Evolutionary conservation across 768 basidiomycete genomes (phyloP).

Genomic region (Trametes maxima): DNA sequence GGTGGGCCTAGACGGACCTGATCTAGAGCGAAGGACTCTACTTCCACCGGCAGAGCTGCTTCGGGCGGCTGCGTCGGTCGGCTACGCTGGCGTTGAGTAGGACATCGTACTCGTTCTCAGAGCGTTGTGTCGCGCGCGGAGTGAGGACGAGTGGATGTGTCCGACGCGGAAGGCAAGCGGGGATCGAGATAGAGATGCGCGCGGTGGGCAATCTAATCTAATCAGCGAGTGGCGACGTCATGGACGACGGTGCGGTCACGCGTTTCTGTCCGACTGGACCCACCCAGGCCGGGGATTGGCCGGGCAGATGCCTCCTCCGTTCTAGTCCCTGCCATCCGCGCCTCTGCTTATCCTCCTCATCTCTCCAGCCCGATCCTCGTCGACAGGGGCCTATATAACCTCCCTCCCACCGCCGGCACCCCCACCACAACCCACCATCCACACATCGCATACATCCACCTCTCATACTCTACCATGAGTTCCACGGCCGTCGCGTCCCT

Average conservation of each 20-base stretch:
- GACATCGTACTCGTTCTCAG: not conserved
- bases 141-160: not conserved
- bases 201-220: constrained; percentile 14
- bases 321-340: constrained; percentile 1
- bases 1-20: not conserved
- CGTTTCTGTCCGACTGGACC: constrained; percentile 9
- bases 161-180: not conserved
- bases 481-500: constrained; percentile 35
- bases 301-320: constrained; percentile 2
- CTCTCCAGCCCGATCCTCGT: not conserved
- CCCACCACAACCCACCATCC: not conserved
- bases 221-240: constrained; percentile 5
- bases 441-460: constrained; percentile 3
- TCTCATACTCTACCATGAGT: constrained; percentile 4
- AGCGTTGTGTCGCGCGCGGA: not conserved
- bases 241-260: not conserved
- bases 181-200: not conserved
- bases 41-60: not conserved
- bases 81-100: not conserved
- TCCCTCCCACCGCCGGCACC: not conserved
- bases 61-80: not conserved
- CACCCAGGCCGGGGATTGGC: constrained; percentile 9
- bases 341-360: constrained; percentile 7
- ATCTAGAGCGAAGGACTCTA: not conserved
- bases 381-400: constrained; percentile 10